phyloP scores from a whole-genome alignment of 768 basidiomycete genomes.

The Auriscalpium orientale region DNA sequence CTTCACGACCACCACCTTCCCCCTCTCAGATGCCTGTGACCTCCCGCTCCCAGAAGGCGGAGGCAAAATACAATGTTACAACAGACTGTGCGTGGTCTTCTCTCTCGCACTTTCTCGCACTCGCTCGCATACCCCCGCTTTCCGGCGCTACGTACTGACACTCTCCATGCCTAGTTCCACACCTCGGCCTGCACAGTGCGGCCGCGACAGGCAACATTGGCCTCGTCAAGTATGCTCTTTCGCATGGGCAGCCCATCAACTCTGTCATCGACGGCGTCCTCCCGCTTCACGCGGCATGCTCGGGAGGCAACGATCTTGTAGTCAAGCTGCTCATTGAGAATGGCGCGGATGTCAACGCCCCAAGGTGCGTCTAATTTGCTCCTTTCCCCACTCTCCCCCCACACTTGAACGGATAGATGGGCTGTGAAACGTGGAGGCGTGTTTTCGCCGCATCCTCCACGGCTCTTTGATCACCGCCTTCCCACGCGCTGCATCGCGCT shows the following conservation, averaged over 20 bases:
- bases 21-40: slow-evolving; percentile 26
- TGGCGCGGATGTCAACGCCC: slow-evolving; percentile 97
- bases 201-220: slow-evolving; percentile 85
- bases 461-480: too few relatives aligned
- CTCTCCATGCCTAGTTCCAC: slow-evolving; percentile 43
- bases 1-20: not conserved
- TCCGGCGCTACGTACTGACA: too few relatives aligned
- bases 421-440: too few relatives aligned
- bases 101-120: not conserved
- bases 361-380: slow-evolving; percentile 47
- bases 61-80: slow-evolving; percentile 45
- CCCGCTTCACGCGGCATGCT: slow-evolving; percentile 92
- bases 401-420: too few relatives aligned
- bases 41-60: slow-evolving; percentile 31
- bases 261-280: slow-evolving; percentile 93
- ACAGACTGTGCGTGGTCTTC: slow-evolving; percentile 39
- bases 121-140: not conserved
- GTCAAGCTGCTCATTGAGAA: slow-evolving; percentile 84
- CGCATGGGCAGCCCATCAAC: slow-evolving; percentile 93
- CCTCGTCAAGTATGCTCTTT: slow-evolving; percentile 86
- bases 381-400: not conserved
- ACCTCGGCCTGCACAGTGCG: slow-evolving; percentile 70
- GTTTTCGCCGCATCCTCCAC: too few relatives aligned
- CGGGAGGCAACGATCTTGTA: slow-evolving; percentile 83
- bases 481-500: too few relatives aligned